These are phyloP conservation scores for Hypoxylon crocopeplum DNA, from an alignment of 495 filamentous ascomycete species.

Conservation along the genomic window DNA sequence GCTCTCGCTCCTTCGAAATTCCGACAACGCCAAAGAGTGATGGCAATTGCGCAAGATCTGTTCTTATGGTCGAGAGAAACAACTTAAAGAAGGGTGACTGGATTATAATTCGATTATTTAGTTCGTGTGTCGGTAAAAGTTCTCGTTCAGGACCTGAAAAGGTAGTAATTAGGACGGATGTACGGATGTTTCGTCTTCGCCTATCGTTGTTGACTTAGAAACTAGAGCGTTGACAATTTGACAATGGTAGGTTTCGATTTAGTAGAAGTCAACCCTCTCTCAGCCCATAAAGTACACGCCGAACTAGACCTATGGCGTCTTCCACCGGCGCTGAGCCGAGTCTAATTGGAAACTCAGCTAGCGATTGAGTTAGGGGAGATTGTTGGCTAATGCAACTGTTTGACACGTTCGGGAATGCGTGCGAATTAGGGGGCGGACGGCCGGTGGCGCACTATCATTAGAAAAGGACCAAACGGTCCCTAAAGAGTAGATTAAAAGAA, in stretches of 20 bases:
- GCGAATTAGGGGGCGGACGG: slow-evolving; percentile 8
- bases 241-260: slow-evolving; percentile 23
- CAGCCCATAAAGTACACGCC: slow-evolving; percentile 14
- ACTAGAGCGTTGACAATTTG: slow-evolving; percentile 22
- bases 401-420: slow-evolving; percentile 27
- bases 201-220: slow-evolving; percentile 10
- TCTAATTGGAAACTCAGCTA: slow-evolving; percentile 12
- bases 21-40: background rate
- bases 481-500: background rate
- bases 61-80: background rate
- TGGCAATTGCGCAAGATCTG: background rate
- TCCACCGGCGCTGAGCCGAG: slow-evolving; percentile 22
- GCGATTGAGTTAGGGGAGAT: slow-evolving; percentile 24
- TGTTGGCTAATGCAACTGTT: slow-evolving; percentile 21
- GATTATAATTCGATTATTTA: too few relatives aligned
- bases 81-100: too few relatives aligned
- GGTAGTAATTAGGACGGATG: slow-evolving; percentile 1
- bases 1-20: background rate
- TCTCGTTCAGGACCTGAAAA: background rate
- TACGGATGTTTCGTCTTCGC: slow-evolving; percentile 19
- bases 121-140: too few relatives aligned
- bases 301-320: slow-evolving; percentile 10
- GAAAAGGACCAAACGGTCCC: background rate
- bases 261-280: slow-evolving; percentile 6
- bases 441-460: slow-evolving; percentile 1